These are phyloP conservation scores for Chrysoporthe puriensis DNA, from an alignment of 2,329 filamentous ascomycete species.

Conservation along the genomic window DNA sequence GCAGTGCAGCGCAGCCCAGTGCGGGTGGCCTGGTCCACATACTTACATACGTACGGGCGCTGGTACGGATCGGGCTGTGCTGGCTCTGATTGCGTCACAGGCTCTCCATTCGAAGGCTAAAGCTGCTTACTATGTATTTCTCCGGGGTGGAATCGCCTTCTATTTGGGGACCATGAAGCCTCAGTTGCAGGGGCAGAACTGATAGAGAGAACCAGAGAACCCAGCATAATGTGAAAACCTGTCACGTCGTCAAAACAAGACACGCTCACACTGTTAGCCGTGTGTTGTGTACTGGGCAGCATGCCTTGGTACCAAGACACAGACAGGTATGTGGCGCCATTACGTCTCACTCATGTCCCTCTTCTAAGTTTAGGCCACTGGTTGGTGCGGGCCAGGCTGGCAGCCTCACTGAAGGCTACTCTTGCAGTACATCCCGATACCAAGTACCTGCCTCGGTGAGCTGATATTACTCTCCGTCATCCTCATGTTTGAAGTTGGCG, in stretches of 20 bases:
- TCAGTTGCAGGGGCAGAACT: neutral
- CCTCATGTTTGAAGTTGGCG: neutral
- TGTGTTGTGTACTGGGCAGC: neutral
- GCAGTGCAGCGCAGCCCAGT: neutral
- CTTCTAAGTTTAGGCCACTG: slow-evolving; percentile 6
- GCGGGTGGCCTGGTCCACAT: slow-evolving; percentile 3
- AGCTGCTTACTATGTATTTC: slow-evolving; percentile 9
- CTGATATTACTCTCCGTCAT: neutral
- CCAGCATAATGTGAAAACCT: too few species aligned
- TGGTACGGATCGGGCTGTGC: slow-evolving; percentile 11
- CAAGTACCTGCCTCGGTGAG: neutral
- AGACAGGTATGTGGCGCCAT: neutral
- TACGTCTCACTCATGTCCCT: neutral
- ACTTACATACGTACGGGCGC: neutral
- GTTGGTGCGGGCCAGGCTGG: slow-evolving; percentile 1
- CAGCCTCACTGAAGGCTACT: neutral
- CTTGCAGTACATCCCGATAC: neutral
- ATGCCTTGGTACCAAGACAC: slow-evolving; percentile 2
- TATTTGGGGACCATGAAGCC: neutral
- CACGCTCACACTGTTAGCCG: neutral
- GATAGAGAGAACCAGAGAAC: too few species aligned
- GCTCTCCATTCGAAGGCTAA: neutral
- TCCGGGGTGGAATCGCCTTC: neutral
- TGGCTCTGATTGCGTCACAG: slow-evolving; percentile 27
- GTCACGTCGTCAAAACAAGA: neutral